Evolutionary conservation across 306 rosid species (phyloP).

Genomic region (Carpinus fangiana): DNA sequence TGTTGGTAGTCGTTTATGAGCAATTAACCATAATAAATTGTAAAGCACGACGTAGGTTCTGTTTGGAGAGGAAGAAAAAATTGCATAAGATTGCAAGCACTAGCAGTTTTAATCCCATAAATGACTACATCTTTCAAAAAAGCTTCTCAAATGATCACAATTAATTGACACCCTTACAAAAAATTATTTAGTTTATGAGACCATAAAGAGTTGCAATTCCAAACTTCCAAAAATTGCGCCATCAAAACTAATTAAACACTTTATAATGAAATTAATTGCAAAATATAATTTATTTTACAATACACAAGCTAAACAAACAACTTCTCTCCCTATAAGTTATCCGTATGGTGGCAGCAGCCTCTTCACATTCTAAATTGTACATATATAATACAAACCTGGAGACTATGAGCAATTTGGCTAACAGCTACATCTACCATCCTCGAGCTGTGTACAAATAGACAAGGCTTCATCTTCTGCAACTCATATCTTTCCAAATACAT

Average conservation of each 20-base stretch:
- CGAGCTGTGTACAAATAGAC: constrained; percentile 19
- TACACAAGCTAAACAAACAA: constrained; percentile 18
- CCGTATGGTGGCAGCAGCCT: constrained; percentile 18
- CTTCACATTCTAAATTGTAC: constrained; percentile 31
- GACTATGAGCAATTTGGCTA: constrained; percentile 17
- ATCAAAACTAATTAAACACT: background rate
- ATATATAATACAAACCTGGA: constrained; percentile 32
- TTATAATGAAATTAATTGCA: background rate
- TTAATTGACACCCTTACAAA: background rate
- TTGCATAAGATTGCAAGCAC: no score
- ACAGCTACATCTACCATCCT: constrained; percentile 26
- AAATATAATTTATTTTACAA: constrained; percentile 23
- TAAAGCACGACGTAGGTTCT: background rate
- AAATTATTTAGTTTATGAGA: background rate
- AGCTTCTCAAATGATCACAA: no score
- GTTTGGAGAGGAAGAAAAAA: background rate
- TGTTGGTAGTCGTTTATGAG: no score
- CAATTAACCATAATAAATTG: no score
- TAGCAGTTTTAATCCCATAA: background rate
- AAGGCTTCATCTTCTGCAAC: constrained; percentile 26
- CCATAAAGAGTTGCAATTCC: background rate
- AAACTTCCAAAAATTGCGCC: background rate
- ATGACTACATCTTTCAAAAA: background rate
- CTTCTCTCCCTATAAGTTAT: constrained; percentile 20
- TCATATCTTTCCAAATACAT: background rate